Base-by-base conservation (phyloP, 2,329 filamentous ascomycete species). In the Nemania serpens region DNA sequence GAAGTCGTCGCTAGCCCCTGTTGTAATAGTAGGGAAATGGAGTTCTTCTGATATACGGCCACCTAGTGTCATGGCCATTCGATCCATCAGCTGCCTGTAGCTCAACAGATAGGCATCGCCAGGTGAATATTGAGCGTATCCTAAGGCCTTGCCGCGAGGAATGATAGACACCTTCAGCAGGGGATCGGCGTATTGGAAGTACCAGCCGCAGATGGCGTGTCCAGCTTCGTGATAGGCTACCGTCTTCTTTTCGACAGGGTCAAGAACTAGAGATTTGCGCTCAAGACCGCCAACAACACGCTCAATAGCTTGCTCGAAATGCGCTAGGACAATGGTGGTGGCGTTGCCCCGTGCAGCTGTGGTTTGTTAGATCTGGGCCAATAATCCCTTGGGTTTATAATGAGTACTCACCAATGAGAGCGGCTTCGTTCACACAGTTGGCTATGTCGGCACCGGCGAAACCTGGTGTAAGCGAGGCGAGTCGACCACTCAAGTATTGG, bases 31-130 rank as follows among this genome's bases (percentile, higher is more conserved):
- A 36, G 95, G 89, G 78, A 99, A 99, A 79, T 99, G 94, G 7
- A 99, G 80, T 77, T 99, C 95, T 78, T 99, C 95, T 18, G 90
- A 95, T 22, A 99, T 91, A 67, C 95, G 92, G 1, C 95, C 95
- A 69, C 93, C 95, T 57, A 99, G 88, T 2, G 94, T 97, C 95
- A 99, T 99, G 66, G 95, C 95, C 95, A 99, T 99, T 69, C 95
- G 93, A 76, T 99, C 95, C 91, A 98, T 97, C 43, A 99, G 83
- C 78, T 99, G 95, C 74, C 93, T 89, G 66, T 91, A 89, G 73
- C 90, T 97, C 93, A 99, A 95, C 66, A 99, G 85, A 76, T 98
- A 98, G 9, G 91, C 92, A 73, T 99, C 95, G 58, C 88, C 88
- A 20, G 95, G 95, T n/a, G 99, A 84, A 75, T 98, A 98, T 77